phyloP scores from a whole-genome alignment of 1,284 basidiomycete species.

The Marasmius tenuissimus region DNA sequence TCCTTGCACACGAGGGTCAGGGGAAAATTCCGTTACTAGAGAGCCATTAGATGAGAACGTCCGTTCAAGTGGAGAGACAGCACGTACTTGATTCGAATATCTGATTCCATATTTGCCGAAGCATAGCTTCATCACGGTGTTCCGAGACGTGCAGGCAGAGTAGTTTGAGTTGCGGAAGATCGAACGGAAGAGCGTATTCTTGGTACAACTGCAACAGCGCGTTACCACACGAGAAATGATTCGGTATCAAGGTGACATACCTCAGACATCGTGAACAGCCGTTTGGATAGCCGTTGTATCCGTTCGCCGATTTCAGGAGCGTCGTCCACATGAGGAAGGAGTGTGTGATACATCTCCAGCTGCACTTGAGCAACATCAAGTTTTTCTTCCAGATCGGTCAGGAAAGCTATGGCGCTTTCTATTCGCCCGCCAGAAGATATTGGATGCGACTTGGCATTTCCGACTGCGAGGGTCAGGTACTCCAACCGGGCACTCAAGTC shows the following conservation, averaged over 20 bases:
- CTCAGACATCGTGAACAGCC: constrained; percentile 69
- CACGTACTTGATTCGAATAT: constrained; percentile 78
- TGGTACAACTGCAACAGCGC: constrained; percentile 71
- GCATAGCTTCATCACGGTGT: constrained; percentile 82
- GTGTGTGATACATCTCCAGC: constrained; percentile 77
- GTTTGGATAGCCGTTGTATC: constrained; percentile 54
- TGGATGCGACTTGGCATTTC: constrained; percentile 94
- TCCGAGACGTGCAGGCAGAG: constrained; percentile 94
- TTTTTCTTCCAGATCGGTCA: constrained; percentile 93
- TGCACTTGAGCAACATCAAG: constrained; percentile 97
- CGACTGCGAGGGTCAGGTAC: constrained; percentile 90
- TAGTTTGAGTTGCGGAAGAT: constrained; percentile 83
- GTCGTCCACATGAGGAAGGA: constrained; percentile 62
- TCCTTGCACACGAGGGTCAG: constrained; percentile 50
- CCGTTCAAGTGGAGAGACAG: not conserved
- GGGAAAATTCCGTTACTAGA: constrained; percentile 49
- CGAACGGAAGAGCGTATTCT: constrained; percentile 86
- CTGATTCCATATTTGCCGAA: constrained; percentile 86
- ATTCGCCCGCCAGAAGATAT: constrained; percentile 72
- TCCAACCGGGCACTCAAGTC: constrained; percentile 76
- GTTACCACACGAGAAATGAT: constrained; percentile 9
- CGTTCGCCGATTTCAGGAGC: constrained; percentile 54
- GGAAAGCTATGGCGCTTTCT: constrained; percentile 87
- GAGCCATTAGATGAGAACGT: not conserved
- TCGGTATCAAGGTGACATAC: constrained; percentile 36